phyloP scores from a whole-genome alignment of 345 rosid genomes.

The Populus davidiana region DNA sequence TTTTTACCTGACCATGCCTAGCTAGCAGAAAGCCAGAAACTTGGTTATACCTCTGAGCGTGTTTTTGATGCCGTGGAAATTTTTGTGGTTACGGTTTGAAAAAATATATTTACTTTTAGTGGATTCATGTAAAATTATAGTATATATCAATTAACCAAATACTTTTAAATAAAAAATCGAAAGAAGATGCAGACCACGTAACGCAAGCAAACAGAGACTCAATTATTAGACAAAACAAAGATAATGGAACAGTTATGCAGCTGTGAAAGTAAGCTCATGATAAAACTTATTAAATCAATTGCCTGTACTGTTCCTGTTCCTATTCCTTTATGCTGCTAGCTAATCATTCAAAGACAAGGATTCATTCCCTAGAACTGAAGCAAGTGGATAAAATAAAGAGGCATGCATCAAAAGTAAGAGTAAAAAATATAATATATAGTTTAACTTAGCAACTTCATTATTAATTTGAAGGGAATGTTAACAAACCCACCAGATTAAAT shows the following conservation, averaged over 20 bases:
- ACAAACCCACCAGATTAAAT: background rate
- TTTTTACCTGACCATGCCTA: background rate
- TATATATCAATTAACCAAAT: too few relatives aligned
- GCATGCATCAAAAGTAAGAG: background rate
- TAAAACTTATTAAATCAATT: background rate
- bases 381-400: background rate
- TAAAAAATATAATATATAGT: background rate
- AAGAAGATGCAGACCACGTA: too few relatives aligned
- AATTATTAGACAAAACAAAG: background rate
- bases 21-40: background rate
- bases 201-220: too few relatives aligned
- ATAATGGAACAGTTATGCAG: constrained; percentile 15
- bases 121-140: too few relatives aligned
- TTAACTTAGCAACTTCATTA: background rate
- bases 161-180: too few relatives aligned
- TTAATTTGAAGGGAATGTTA: background rate
- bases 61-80: too few relatives aligned
- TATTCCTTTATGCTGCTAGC: background rate
- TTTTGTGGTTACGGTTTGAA: too few relatives aligned
- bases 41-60: too few relatives aligned
- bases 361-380: constrained; percentile 9
- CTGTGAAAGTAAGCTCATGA: background rate
- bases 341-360: constrained; percentile 19
- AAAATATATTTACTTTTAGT: too few relatives aligned
- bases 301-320: too few relatives aligned